Percentiles rank a stretch among this genome's conserved stretches.
phyloP scores from a whole-genome alignment of 1,139 yeast genomes.

The Hemisphaericaspora xylofermentans region DNA sequence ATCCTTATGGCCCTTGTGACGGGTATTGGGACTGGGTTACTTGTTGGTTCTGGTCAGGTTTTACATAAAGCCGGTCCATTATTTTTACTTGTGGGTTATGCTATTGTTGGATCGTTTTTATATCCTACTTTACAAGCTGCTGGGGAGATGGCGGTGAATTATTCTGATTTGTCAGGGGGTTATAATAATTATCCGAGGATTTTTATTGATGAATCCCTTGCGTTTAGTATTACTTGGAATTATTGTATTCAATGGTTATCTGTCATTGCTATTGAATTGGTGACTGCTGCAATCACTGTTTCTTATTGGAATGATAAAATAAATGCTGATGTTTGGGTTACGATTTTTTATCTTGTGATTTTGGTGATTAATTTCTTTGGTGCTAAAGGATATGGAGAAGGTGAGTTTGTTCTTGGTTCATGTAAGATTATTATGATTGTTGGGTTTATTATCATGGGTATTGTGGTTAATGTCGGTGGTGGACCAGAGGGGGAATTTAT shows the following conservation, averaged over 20 bases:
- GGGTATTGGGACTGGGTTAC: conserved; percentile 44
- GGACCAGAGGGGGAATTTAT: conserved; percentile 35
- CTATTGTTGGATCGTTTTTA: conserved; percentile 39
- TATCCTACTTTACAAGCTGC: conserved; percentile 44
- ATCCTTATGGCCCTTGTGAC: conserved; percentile 38
- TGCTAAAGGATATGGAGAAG: conserved; percentile 46
- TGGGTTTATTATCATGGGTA: conserved; percentile 43
- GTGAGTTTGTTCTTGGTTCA: conserved; percentile 40
- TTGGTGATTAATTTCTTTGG: conserved; percentile 37
- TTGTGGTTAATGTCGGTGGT: conserved; percentile 42
- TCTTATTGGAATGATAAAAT: conserved; percentile 32
- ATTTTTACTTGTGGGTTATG: conserved; percentile 35
- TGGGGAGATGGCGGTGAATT: conserved; percentile 44
- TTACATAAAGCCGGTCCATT: conserved; percentile 38
- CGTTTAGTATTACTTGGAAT: conserved; percentile 44
- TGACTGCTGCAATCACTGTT: conserved; percentile 41
- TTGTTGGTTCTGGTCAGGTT: conserved; percentile 38
- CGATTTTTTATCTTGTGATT: conserved; percentile 37
- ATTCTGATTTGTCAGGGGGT: conserved; percentile 40
- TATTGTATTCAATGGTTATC: conserved; percentile 45
- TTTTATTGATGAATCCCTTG: conserved; percentile 38
- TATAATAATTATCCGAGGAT: conserved; percentile 40
- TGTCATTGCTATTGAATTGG: conserved; percentile 42
- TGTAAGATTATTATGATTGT: conserved; percentile 37
- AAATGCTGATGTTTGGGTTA: conserved; percentile 41